Evolutionary conservation across 2,329 filamentous ascomycete species (phyloP), one percentile per base, ranked within the genome.

Genomic region (Fusarium sp.): DNA sequence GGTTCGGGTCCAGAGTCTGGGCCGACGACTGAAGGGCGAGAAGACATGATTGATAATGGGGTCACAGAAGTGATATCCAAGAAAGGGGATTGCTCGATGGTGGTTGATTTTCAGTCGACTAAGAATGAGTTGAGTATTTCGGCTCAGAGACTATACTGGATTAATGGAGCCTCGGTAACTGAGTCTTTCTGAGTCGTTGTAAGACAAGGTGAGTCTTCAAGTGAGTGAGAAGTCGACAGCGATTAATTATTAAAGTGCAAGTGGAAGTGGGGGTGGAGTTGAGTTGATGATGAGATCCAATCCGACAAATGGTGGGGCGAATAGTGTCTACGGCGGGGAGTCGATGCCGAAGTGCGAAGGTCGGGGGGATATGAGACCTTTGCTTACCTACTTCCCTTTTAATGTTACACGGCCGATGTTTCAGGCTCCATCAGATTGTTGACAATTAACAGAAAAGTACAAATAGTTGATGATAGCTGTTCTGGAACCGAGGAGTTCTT

Each of bases 11-110:
- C 94, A 42, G 84, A 80, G 45, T 92, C 89, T 11, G 91, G 85
- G 59, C 95, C 95, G 63, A 93, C 89, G 73, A 96, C 88, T 54
- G 86, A 84, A 49, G 92, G 90, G 67, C 93, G 90, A 18, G 72
- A 66, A 34, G 78, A 64, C 79, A 80, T 81, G 59, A 40, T 38
- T 59, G 30, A 47, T 32, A 20, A 30, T 53, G 27, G 43, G 47
- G 34, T 56, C 45, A 42, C 45, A 20, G 22, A 27, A 32, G 42
- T 42, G 44, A 50, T 47, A 25, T 29, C n/a, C 22, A 25, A 38
- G 34, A 50, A 22, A 32, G 24, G 32, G 27, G 22, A 38, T 20
- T 64, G 49, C 46, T 63, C 25, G 25, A 51, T 27, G 18, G 16
- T 20, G 5, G 27, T 22, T 43, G 20, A 16, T 32, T 29, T 29